phyloP scores from a whole-genome alignment of 345 rosid genomes.

The Gossypium stocksii region DNA sequence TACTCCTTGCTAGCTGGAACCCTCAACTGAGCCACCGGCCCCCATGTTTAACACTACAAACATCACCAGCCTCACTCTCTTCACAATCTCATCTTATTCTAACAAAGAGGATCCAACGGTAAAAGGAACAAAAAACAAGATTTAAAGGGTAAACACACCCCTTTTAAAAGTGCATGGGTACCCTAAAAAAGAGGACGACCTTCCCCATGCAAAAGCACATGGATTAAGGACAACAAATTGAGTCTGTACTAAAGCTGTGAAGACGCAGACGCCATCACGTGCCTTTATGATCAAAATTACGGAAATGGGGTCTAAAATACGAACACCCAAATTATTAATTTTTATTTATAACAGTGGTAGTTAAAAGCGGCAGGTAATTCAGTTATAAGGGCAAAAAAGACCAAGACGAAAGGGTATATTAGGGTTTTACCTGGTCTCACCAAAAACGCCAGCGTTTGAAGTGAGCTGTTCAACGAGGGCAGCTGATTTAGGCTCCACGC shows the following conservation, averaged over 20 bases:
- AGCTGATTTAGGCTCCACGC: conserved; percentile 76
- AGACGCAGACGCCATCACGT: conserved; percentile 26
- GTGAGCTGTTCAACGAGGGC: conserved; percentile 59
- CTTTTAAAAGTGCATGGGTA: neutral
- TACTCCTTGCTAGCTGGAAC: too few relatives aligned
- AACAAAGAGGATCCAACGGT: neutral
- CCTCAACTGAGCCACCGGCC: too few relatives aligned
- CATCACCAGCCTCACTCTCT: too few relatives aligned
- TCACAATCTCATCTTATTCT: too few relatives aligned
- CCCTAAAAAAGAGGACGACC: neutral
- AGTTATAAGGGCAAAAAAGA: conserved; percentile 15
- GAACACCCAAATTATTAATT: neutral
- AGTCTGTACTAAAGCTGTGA: neutral
- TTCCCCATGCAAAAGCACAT: conserved; percentile 13
- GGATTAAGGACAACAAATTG: neutral
- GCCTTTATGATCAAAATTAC: conserved; percentile 15
- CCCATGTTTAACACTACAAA: too few relatives aligned
- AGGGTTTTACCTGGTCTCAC: conserved; percentile 57
- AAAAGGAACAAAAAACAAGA: neutral
- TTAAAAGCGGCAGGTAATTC: conserved; percentile 13
- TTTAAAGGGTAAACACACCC: neutral
- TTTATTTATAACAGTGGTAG: neutral
- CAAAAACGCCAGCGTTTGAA: conserved; percentile 72
- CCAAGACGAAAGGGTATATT: neutral
- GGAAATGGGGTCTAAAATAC: neutral